phyloP scores from a whole-genome alignment of 331 rosid genomes.

The Rosa hybrid region DNA sequence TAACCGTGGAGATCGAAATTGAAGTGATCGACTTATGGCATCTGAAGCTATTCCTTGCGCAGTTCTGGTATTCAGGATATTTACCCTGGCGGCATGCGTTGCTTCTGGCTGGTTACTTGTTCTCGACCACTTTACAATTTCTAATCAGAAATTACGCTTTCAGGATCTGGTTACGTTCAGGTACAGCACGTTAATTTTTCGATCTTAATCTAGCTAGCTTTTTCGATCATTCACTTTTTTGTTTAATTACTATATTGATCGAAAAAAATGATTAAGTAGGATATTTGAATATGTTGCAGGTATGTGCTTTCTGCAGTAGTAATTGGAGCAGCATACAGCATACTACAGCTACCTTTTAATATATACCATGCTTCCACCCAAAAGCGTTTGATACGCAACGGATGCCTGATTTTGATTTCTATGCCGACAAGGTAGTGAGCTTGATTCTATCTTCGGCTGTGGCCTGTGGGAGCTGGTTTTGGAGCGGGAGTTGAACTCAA shows the following conservation, averaged over 20 bases:
- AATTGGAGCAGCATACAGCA: constrained; percentile 25
- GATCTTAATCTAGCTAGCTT: background rate
- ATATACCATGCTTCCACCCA: constrained; percentile 8
- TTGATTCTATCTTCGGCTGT: constrained; percentile 18
- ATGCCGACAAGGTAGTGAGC: constrained; percentile 29
- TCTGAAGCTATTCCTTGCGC: constrained; percentile 2
- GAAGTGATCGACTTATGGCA: background rate
- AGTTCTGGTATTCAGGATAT: constrained; percentile 26
- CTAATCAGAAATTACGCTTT: constrained; percentile 6
- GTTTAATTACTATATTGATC: no score
- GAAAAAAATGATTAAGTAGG: background rate
- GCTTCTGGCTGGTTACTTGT: constrained; percentile 10
- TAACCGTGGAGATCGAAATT: background rate
- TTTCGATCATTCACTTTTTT: background rate
- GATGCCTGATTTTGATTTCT: constrained; percentile 31
- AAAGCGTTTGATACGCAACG: constrained; percentile 19
- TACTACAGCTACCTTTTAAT: constrained; percentile 28
- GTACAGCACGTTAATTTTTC: background rate
- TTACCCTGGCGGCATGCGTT: constrained; percentile 6
- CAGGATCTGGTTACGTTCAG: constrained; percentile 14
- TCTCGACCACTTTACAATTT: constrained; percentile 10
- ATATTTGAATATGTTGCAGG: background rate
- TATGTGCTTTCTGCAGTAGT: constrained; percentile 20
- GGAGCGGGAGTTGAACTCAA: constrained; percentile 6
- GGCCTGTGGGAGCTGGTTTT: constrained; percentile 25